phyloP scores from a whole-genome alignment of 805 yeast genomes.

The Lipomyces anomalus region DNA sequence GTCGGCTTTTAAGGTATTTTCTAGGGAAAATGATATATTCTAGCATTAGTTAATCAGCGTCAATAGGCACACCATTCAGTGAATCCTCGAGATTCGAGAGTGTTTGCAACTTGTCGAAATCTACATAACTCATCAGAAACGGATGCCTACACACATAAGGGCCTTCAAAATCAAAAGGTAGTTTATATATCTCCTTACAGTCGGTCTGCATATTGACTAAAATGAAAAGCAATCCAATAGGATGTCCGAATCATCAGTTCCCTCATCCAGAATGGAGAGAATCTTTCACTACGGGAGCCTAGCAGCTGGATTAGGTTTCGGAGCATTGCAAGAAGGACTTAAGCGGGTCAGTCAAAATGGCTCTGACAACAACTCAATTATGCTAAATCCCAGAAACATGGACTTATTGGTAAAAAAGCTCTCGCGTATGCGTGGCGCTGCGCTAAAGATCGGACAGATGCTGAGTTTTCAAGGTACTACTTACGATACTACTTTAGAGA shows the following conservation, averaged over 20 bases:
- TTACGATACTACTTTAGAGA: neutral
- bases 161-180: too few species aligned
- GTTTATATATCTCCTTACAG: too few species aligned
- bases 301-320: constrained; percentile 86
- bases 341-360: constrained; percentile 48
- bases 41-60: too few species aligned
- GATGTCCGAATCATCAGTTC: constrained; percentile 71
- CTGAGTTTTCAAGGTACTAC: constrained; percentile 67
- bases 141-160: too few species aligned
- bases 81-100: too few species aligned
- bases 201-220: too few species aligned
- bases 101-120: too few species aligned
- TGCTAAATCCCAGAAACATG: constrained; percentile 75
- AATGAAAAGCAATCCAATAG: too few species aligned
- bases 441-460: constrained; percentile 94
- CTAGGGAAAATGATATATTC: too few species aligned
- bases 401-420: constrained; percentile 84
- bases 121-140: too few species aligned
- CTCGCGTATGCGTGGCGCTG: constrained; percentile 97
- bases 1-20: too few species aligned
- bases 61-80: too few species aligned
- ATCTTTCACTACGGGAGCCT: constrained; percentile 87
- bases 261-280: constrained; percentile 79
- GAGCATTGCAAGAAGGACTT: constrained; percentile 73
- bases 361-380: constrained; percentile 36